These are phyloP conservation scores for Debaryomyces udenii DNA, from an alignment of 1,139 yeast species.

Conservation along the genomic window DNA sequence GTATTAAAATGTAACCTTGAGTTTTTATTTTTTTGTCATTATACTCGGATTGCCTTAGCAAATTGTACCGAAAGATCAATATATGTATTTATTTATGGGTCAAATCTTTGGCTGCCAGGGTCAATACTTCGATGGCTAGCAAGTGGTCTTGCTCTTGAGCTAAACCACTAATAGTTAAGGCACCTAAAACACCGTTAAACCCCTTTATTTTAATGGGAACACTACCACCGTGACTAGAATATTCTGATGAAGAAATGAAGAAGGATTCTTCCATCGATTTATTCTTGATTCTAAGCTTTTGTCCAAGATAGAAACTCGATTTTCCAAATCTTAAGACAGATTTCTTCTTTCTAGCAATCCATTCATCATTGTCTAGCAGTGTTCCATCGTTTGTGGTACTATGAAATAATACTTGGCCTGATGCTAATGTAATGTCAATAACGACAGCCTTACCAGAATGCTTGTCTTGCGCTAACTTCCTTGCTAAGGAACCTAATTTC, in stretches of 20 bases:
- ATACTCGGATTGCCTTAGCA: too few species aligned
- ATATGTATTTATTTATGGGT: too few species aligned
- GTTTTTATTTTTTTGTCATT: too few species aligned
- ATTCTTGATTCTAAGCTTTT: slow-evolving; percentile 38
- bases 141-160: slow-evolving; percentile 51
- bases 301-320: slow-evolving; percentile 59
- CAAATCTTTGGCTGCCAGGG: slow-evolving; percentile 1
- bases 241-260: slow-evolving; percentile 47
- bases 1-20: too few species aligned
- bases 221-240: slow-evolving; percentile 65
- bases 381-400: slow-evolving; percentile 47
- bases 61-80: too few species aligned
- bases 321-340: slow-evolving; percentile 55
- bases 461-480: slow-evolving; percentile 27
- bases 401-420: slow-evolving; percentile 58
- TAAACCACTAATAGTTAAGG: slow-evolving; percentile 63
- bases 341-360: slow-evolving; percentile 59
- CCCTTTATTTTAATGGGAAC: slow-evolving; percentile 53
- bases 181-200: slow-evolving; percentile 52
- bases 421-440: slow-evolving; percentile 51
- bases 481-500: slow-evolving; percentile 39
- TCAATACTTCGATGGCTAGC: slow-evolving; percentile 32
- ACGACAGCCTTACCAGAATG: slow-evolving; percentile 40
- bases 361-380: slow-evolving; percentile 55
- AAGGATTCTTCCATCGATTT: slow-evolving; percentile 41